phyloP scores from a whole-genome alignment of 1,139 yeast species.

The Williopsis jadinii region DNA sequence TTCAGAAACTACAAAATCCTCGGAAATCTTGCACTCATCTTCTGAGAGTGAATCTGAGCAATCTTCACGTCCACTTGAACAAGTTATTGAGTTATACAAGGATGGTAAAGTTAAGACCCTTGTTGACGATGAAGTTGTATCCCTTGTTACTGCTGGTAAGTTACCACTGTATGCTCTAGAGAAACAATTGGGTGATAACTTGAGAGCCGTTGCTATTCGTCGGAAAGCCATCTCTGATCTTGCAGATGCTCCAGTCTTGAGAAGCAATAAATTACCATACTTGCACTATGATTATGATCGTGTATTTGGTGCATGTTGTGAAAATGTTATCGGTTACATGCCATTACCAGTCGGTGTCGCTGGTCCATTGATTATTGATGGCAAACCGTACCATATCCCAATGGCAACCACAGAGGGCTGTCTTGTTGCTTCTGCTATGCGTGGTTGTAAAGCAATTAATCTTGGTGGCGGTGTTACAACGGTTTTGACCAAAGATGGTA shows the following conservation, averaged over 20 bases:
- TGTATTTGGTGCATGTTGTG: constrained; percentile 98
- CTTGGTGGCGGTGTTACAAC: constrained; percentile 96
- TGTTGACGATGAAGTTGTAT: constrained; percentile 64
- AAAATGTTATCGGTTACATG: constrained; percentile 92
- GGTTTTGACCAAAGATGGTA: constrained; percentile 91
- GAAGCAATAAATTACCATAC: constrained; percentile 68
- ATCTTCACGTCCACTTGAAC: constrained; percentile 44
- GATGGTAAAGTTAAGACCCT: constrained; percentile 66
- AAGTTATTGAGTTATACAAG: constrained; percentile 54
- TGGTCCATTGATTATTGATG: constrained; percentile 91
- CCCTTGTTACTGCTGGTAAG: constrained; percentile 67
- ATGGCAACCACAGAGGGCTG: constrained; percentile 99
- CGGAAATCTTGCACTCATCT: constrained; percentile 16
- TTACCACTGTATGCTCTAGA: constrained; percentile 91
- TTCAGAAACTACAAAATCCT: constrained; percentile 15
- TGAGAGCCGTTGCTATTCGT: constrained; percentile 90
- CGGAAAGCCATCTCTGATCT: constrained; percentile 82
- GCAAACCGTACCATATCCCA: constrained; percentile 81
- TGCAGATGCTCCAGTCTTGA: constrained; percentile 77
- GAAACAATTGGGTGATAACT: constrained; percentile 78
- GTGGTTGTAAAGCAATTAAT: constrained; percentile 98
- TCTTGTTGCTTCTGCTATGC: constrained; percentile 95
- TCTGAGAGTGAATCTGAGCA: constrained; percentile 19
- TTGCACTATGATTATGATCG: constrained; percentile 85
- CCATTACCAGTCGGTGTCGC: constrained; percentile 98